Conservation (phyloP, 148 eudicot genomes). For the Rhododendron griersonianum region DNA sequence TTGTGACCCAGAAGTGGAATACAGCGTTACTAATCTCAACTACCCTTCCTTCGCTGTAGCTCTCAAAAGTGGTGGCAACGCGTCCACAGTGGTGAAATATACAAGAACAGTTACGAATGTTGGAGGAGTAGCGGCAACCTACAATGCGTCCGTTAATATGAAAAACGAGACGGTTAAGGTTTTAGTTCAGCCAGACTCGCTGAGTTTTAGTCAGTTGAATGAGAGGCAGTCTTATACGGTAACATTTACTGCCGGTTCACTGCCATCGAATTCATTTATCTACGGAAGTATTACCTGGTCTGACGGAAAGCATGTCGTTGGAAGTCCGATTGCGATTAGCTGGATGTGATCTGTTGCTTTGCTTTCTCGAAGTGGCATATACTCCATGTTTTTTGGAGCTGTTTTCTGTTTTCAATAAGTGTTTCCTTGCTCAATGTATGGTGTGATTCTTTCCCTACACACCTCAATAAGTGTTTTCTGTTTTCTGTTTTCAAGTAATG, state of each 20-base stretch:
- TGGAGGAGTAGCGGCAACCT: conserved; percentile 55
- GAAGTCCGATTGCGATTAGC: conserved; percentile 75
- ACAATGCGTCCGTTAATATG: conserved; percentile 36
- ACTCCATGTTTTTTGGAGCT: neutral
- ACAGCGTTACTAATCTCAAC: conserved; percentile 39
- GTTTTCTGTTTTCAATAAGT: neutral
- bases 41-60: conserved; percentile 59
- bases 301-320: conserved; percentile 76
- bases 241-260: conserved; percentile 50
- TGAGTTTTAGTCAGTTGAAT: conserved; percentile 49
- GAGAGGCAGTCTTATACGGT: conserved; percentile 74
- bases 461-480: too few species aligned
- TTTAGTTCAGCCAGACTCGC: conserved; percentile 45
- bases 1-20: conserved; percentile 35
- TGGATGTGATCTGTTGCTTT: conserved; percentile 33
- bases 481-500: too few species aligned
- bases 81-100: conserved; percentile 29
- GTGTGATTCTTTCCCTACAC: too few species aligned
- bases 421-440: too few species aligned
- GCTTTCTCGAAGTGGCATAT: neutral
- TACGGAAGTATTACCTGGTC: conserved; percentile 82
- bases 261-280: conserved; percentile 39
- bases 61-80: conserved; percentile 9
- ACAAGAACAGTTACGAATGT: conserved; percentile 64
- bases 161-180: conserved; percentile 42